A percentile compares a stretch with the other conserved stretches of the same genome.
phyloP scores from a whole-genome alignment of 2,329 filamentous ascomycete genomes.

The Neofusicoccum laricinum region DNA sequence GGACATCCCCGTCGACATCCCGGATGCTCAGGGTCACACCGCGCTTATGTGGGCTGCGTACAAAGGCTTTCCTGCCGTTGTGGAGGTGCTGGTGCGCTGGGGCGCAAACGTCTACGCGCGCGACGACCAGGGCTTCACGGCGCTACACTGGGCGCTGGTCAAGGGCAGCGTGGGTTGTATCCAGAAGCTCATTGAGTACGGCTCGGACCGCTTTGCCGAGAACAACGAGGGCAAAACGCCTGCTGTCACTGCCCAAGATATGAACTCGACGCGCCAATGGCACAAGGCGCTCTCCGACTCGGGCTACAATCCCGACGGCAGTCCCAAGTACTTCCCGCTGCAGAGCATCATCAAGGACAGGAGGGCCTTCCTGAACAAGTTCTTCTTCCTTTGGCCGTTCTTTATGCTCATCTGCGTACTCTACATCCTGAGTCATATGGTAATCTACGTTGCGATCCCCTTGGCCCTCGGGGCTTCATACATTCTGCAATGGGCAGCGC shows the following conservation, averaged over 20 bases:
- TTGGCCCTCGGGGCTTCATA: conserved; percentile 64
- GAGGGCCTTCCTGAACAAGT: conserved; percentile 73
- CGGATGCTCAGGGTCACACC: conserved; percentile 87
- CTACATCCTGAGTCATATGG: conserved; percentile 69
- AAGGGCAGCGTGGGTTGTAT: conserved; percentile 88
- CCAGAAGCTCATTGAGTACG: conserved; percentile 92
- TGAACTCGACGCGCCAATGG: conserved; percentile 83
- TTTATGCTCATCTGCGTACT: conserved; percentile 69
- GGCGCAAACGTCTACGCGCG: conserved; percentile 87
- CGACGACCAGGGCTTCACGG: conserved; percentile 91
- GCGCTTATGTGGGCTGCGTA: conserved; percentile 98
- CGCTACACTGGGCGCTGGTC: conserved; percentile 93
- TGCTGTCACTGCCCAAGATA: conserved; percentile 77
- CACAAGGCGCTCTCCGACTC: conserved; percentile 77
- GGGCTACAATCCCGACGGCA: conserved; percentile 78
- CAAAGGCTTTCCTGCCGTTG: conserved; percentile 89
- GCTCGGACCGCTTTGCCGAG: conserved; percentile 86
- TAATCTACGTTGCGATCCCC: conserved; percentile 74
- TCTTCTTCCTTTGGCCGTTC: conserved; percentile 89
- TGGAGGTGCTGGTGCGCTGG: conserved; percentile 91
- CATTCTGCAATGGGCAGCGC: conserved; percentile 72
- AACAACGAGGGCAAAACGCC: conserved; percentile 91
- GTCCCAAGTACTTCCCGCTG: conserved; percentile 70
- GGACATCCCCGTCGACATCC: conserved; percentile 88
- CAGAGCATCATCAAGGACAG: conserved; percentile 73